phyloP scores from a whole-genome alignment of 2,329 filamentous ascomycete species.

The Hirsutella rhossiliensis region DNA sequence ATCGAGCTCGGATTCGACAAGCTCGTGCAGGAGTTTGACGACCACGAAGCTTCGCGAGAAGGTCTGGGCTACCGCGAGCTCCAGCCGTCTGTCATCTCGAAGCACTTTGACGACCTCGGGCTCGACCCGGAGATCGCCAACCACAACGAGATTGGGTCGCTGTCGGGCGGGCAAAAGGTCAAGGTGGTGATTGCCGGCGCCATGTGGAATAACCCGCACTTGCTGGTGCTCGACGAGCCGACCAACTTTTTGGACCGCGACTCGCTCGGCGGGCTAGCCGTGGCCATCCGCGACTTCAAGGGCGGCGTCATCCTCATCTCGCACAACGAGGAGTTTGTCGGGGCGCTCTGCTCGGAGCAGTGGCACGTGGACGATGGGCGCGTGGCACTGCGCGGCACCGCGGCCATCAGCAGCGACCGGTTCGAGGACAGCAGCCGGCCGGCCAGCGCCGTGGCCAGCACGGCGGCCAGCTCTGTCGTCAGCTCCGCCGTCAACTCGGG shows the following conservation, averaged over 20 bases:
- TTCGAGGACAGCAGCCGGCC: slow-evolving; percentile 73
- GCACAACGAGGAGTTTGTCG: slow-evolving; percentile 98
- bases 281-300: slow-evolving; percentile 95
- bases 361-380: slow-evolving; percentile 87
- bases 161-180: slow-evolving; percentile 96
- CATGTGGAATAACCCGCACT: slow-evolving; percentile 98
- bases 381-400: slow-evolving; percentile 70
- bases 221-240: slow-evolving; percentile 94
- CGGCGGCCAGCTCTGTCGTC: slow-evolving; percentile 44
- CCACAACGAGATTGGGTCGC: slow-evolving; percentile 93
- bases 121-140: slow-evolving; percentile 96
- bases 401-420: slow-evolving; percentile 62
- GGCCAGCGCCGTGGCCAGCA: slow-evolving; percentile 42
- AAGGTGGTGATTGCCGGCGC: slow-evolving; percentile 94
- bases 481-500: slow-evolving; percentile 45
- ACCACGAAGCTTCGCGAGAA: slow-evolving; percentile 96
- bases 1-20: slow-evolving; percentile 79
- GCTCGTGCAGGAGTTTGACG: slow-evolving; percentile 94
- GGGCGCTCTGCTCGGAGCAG: slow-evolving; percentile 88
- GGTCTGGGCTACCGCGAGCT: slow-evolving; percentile 92
- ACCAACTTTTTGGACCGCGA: slow-evolving; percentile 99
- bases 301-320: slow-evolving; percentile 99
- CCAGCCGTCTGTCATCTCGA: slow-evolving; percentile 85
- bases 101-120: slow-evolving; percentile 96
- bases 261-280: slow-evolving; percentile 90